Evolutionary conservation across 2,329 filamentous ascomycete species (phyloP), one percentile per base, ranked within the genome.

Genomic region (Aspergillus tamarii): DNA sequence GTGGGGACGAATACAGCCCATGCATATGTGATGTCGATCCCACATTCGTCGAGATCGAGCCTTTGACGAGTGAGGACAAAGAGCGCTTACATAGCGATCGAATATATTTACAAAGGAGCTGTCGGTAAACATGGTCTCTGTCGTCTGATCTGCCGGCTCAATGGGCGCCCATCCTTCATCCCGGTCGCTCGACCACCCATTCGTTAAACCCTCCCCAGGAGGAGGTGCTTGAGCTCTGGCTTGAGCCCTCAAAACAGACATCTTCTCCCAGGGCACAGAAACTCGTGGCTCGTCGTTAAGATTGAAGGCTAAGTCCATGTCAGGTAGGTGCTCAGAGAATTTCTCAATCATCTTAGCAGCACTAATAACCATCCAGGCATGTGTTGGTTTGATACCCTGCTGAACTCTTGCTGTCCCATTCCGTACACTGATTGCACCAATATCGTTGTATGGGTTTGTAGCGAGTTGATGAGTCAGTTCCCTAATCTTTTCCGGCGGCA

Each of bases 21-120:
- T 80, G 74, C 92, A 94, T 57, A 92, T 83, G 41, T 85, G 82
- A 60, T 84, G 84, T 28, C 85, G 84, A 66, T 91, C 85, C 88
- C 88, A 91, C 63, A 87, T 82, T 14, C 86, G 83, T 10, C 84
- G 83, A 16, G 81, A 84, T 30, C 88, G 85, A 3, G 85, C 85
- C 14, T 82, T 83, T 1, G 91, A 91, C 0, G 82, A 81, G 2
- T 87, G 84, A 0, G 88, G 84, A 69, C 92, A 95, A 16, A 87
- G 83, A 3, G 82, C 69, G 73, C 81, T 82, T 78, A 77, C 77
- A 57, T 78, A 79, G 16, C 70, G 70, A 58, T 78, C 75, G 45
- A 80, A 83, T 11, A 78, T 76, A 39, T 77, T 76, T 32, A 72
- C 69, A 66, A 79, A 80, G 4, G 80, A 77, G 57, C 72, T 71